Percentiles rank a stretch among this genome's conserved stretches.
phyloP scores from a whole-genome alignment of 306 rosid species.

The Macrotyloma uniflorum region DNA sequence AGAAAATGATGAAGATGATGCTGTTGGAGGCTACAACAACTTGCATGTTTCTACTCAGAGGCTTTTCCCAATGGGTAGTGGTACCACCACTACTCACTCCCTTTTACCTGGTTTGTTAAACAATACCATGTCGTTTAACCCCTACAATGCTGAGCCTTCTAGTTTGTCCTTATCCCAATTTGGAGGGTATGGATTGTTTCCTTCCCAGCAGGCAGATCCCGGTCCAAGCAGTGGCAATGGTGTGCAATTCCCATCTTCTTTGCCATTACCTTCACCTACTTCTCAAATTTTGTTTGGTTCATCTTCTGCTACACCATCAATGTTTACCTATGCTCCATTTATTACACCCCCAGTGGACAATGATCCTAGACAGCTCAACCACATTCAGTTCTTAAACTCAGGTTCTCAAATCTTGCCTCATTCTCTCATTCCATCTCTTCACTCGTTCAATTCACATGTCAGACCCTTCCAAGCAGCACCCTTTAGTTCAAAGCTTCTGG shows the following conservation, averaged over 20 bases:
- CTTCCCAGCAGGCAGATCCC: constrained; percentile 51
- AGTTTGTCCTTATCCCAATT: constrained; percentile 64
- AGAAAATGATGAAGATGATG: constrained; percentile 31
- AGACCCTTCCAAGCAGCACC: constrained; percentile 47
- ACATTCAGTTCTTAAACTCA: constrained; percentile 63
- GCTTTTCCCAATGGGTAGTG: constrained; percentile 49
- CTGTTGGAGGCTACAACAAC: constrained; percentile 16
- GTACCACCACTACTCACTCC: constrained; percentile 19
- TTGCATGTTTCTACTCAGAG: constrained; percentile 55
- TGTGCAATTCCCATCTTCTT: constrained; percentile 44
- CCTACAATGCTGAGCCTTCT: constrained; percentile 54
- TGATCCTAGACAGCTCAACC: constrained; percentile 53
- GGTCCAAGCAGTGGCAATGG: constrained; percentile 29
- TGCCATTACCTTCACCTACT: constrained; percentile 25
- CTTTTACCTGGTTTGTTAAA: constrained; percentile 48
- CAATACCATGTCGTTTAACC: constrained; percentile 48
- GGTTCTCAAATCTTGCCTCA: constrained; percentile 46
- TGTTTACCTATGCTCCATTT: constrained; percentile 59
- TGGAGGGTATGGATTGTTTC: constrained; percentile 60
- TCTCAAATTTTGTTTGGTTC: constrained; percentile 60
- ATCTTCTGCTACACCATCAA: constrained; percentile 40
- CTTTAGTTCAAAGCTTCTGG: constrained; percentile 51
- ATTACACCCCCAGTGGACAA: constrained; percentile 43
- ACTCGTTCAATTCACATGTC: constrained; percentile 41
- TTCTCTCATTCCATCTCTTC: constrained; percentile 52